Percentiles rank a stretch among this genome's conserved stretches.
Conservation (phyloP, 331 rosid genomes). For the Rosa hybrid region DNA sequence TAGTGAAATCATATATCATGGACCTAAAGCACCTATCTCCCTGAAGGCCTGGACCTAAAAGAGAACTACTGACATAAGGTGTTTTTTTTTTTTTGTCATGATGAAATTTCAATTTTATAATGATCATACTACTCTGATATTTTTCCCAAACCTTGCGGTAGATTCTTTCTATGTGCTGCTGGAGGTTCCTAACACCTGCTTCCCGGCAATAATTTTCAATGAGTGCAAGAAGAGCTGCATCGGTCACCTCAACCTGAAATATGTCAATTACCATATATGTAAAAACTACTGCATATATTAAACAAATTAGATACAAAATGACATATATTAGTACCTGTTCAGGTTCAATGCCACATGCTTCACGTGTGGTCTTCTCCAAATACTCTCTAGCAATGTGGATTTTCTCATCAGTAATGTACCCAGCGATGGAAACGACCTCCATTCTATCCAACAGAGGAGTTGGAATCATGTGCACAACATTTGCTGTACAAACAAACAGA, state of each 20-base stretch:
- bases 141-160: slow-evolving; percentile 79
- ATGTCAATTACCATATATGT: neutral
- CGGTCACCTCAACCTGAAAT: slow-evolving; percentile 84
- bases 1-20: neutral
- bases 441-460: slow-evolving; percentile 89
- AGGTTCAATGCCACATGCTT: slow-evolving; percentile 83
- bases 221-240: slow-evolving; percentile 85
- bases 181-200: slow-evolving; percentile 92
- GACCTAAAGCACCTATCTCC: neutral
- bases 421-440: slow-evolving; percentile 90
- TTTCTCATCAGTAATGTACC: slow-evolving; percentile 91
- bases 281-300: neutral
- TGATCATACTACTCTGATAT: slow-evolving; percentile 9
- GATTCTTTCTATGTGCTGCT: slow-evolving; percentile 94
- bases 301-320: neutral
- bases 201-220: slow-evolving; percentile 92
- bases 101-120: neutral
- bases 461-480: slow-evolving; percentile 92
- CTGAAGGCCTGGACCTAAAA: neutral
- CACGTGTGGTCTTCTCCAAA: slow-evolving; percentile 84
- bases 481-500: slow-evolving; percentile 94
- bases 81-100: neutral
- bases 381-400: slow-evolving; percentile 95
- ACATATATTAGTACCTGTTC: slow-evolving; percentile 48
- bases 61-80: neutral